phyloP scores from a whole-genome alignment of 169 alveolate genomes.

The Amoebophrya sp. region DNA sequence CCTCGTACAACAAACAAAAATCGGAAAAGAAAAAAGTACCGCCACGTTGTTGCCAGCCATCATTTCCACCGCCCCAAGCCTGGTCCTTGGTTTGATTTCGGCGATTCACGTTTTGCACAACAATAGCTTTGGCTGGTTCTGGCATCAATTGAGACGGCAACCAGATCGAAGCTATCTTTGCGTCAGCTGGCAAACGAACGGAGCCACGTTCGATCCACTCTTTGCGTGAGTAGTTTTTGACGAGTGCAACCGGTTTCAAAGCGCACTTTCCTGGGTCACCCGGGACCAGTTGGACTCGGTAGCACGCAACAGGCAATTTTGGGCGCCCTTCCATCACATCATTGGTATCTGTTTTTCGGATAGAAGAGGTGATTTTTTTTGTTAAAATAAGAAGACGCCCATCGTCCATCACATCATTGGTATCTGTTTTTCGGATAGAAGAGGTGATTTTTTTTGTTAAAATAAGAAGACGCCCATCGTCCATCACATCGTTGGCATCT shows the following conservation, averaged over 20 bases:
- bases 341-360: not conserved
- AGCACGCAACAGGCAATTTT: not conserved
- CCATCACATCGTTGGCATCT: constrained; percentile 15
- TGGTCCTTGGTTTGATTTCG: not conserved
- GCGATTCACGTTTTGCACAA: constrained; percentile 8
- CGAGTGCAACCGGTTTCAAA: not conserved
- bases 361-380: no score
- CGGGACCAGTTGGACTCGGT: constrained; percentile 19
- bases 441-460: no score
- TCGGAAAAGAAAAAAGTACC: no score
- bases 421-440: not conserved
- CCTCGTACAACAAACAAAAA: no score
- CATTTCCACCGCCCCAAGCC: not conserved
- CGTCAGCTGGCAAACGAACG: not conserved
- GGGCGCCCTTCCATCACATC: constrained; percentile 23
- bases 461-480: no score
- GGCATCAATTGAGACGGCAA: not conserved
- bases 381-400: no score
- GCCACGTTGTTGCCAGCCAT: not conserved
- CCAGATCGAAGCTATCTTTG: not conserved
- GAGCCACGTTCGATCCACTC: not conserved
- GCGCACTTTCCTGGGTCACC: constrained; percentile 22
- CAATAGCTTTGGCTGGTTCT: not conserved
- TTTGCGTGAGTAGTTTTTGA: not conserved
- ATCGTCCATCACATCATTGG: constrained; percentile 22